These are phyloP conservation scores for Podaxis sp. DNA, from an alignment of 768 basidiomycete genomes.

Conservation along the genomic window DNA sequence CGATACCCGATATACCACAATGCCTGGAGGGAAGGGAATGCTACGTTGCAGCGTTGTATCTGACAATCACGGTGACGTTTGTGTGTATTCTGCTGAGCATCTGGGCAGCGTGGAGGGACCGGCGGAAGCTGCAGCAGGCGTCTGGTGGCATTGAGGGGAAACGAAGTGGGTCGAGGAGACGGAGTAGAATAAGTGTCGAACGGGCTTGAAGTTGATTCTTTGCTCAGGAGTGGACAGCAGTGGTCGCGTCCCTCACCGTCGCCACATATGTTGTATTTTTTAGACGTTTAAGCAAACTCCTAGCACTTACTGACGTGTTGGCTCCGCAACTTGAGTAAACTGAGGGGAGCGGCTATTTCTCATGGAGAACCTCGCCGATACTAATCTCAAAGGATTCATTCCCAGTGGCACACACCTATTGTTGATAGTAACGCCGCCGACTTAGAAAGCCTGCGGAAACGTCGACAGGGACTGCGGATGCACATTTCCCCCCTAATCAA, in stretches of 20 bases:
- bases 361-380: background rate
- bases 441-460: background rate
- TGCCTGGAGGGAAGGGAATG: slow-evolving; percentile 61
- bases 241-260: background rate
- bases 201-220: background rate
- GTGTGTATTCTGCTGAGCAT: slow-evolving; percentile 46
- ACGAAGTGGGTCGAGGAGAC: background rate
- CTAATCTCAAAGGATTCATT: background rate
- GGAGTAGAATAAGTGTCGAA: background rate
- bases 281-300: no score
- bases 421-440: background rate
- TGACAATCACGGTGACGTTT: slow-evolving; percentile 49
- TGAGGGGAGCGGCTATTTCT: background rate
- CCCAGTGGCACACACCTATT: background rate
- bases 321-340: no score
- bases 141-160: background rate
- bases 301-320: no score
- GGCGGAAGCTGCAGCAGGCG: slow-evolving; percentile 26
- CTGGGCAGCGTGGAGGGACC: slow-evolving; percentile 53
- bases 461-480: background rate
- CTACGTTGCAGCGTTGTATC: slow-evolving; percentile 56
- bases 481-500: background rate
- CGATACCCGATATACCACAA: slow-evolving; percentile 30
- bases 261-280: background rate
- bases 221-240: background rate